Evolutionary conservation across 2,329 filamentous ascomycete species (phyloP), one percentile per base, ranked within the genome.

Genomic region (Colletotrichum lini): DNA sequence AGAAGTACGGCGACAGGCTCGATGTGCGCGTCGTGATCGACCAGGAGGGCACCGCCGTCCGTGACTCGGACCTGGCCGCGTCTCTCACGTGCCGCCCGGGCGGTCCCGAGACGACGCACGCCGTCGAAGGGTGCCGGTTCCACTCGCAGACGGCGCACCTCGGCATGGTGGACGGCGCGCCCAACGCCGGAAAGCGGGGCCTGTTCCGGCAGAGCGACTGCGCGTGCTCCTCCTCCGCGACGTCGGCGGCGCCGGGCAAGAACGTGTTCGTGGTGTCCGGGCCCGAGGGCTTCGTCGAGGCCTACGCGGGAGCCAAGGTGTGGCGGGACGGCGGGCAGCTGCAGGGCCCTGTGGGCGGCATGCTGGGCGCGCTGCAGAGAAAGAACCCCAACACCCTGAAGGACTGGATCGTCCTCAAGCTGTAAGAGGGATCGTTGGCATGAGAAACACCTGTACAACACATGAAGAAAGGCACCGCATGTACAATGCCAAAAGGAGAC

Each of bases 261-360:
- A 91, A 91, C 71, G 79, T 98, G 23, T 84, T 98, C n/a, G 85
- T 98, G 67, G 89, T 98, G 1, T 97, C 95, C 0, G 96, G 96
- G 0, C 96, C 96, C 0, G 94, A 97, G 65, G 96, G 96, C 0
- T 98, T 98, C 81, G 88, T 98, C 49, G 88, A 89, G 53, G 88
- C 92, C 74, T 94, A 93, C 82, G 94, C 94, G 2, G 96, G 96
- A 1, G 85, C 91, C 12, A 98, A 97, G 82, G 82, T 89, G 3
- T 97, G 94, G 93, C 84, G 86, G 13, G 87, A 88, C 38, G 94
- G 94, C 0, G 84, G 84, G 68, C 93, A 97, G 81, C 85, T 89
- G 13, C 95, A 98, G 77, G 95, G 95, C 0, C 86, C 89, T 0
- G 82, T 98, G 0, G 88, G 89, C 7, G 95, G 95, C 0, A 79